Base-by-base conservation (phyloP, 768 basidiomycete genomes). In the Russula lepida region DNA sequence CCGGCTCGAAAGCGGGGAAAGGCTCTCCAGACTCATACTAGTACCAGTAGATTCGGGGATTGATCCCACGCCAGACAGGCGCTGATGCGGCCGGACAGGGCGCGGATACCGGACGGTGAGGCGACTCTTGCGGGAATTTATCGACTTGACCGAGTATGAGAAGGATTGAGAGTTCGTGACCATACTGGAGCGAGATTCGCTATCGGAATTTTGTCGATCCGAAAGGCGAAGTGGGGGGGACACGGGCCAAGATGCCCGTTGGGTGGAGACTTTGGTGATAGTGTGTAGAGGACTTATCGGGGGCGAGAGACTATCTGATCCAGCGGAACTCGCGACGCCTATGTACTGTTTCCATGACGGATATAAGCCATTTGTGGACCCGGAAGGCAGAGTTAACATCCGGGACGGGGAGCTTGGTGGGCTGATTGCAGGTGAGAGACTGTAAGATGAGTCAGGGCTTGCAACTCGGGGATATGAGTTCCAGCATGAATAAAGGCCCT, bases 71-170 rank as follows among this genome's bases (percentile, higher is more conserved):
- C 25, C 21, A 9, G 54, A 56, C 32, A 8, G 9, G n/a, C 49
- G 43, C 17, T 13, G 33, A 13, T n/a, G 32, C 35, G 50, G 27
- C 12, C 55, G 49, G 23, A 56, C 60, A 21, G 60, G 55, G 11
- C 43, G 60, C 33, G 55, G 55, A 56, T 57, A 57, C 35, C 25
- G 25, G 12, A 57, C 55, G 1, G 25, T 37, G 54, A 56, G 30
- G n/a, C 54, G 55, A 46, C 60, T 61, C 41, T 61, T 61, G 54
- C 49, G 54, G 13, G 60, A 56, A 17, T 62, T 62, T 3, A 57
- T 21, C 32, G 55, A 58, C 35, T 8, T 58, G 50, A 41, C 56
- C 11, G 60, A 56, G 43, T 56, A 62, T 8, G 56, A 3, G 23
- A 37, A 53, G 35, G 60, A 57, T 12, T 27, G 7, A 0, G 51